Evolutionary conservation across 2,329 filamentous ascomycete species (phyloP), one percentile per base, ranked within the genome.

Genomic region (Calonectria naviculata): DNA sequence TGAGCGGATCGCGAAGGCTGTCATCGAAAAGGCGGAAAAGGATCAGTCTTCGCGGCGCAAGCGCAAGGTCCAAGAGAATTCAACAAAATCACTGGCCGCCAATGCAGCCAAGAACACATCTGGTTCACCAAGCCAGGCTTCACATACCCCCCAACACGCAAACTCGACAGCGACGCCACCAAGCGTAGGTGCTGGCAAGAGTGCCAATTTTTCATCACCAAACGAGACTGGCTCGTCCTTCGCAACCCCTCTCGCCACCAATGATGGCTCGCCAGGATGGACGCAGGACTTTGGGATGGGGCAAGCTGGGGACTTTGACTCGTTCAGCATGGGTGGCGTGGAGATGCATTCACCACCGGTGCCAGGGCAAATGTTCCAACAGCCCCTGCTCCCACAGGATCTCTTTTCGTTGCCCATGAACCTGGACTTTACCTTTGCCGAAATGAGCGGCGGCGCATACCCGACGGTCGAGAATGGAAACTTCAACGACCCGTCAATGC

Each of bases 401-500:
- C 84, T 98, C 29, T 99, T 97, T 91, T 93, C 96, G 81, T 92
- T 98, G 90, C 95, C 96, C 1, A 97, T 98, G 92, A 97, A 94
- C 3, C 88, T 98, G 26, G 96, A 98, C 80, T 98, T 95, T 95
- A 95, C 90, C 79, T 92, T 90, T 89, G 90, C 90, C 1, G 90
- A 92, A 81, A 91, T 92, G 87, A 91, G 89, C 36, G 90, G 90
- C n/a, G 90, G 90, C 12, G 86, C 87, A 3, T 92, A 92, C 75
- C 90, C 90, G 13, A 88, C 88, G 29, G 90, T 92, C 46, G 90
- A 92, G 78, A 92, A 92, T 73, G 90, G 90, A 7, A 88, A 87
- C 70, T 88, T 87, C 74, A 68, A 71, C 36, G 24, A 49, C 42
- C 38, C 38, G 26, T 10, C 38, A 34, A 68, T 69, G 56, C 52